Conservation (phyloP, 768 basidiomycete species). For the Boletales sp. region DNA sequence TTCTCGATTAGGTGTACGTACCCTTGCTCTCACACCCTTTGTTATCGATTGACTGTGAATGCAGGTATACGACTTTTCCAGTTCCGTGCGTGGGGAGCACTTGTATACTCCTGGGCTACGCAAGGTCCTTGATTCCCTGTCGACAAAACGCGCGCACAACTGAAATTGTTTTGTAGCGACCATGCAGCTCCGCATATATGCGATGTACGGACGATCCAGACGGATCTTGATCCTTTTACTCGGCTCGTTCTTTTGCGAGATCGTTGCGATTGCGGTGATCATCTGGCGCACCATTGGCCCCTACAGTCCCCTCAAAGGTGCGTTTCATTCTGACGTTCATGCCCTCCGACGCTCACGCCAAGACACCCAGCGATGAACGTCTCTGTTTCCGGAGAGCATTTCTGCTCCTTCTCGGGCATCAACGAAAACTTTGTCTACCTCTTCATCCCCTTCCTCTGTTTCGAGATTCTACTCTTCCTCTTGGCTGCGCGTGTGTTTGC, state of each 20-base stretch:
- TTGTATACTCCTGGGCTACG: slow-evolving; percentile 29
- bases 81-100: slow-evolving; percentile 32
- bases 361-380: slow-evolving; percentile 7
- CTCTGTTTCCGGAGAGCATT: slow-evolving; percentile 1
- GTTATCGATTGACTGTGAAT: neutral
- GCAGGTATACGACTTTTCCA: slow-evolving; percentile 26
- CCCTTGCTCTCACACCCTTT: neutral
- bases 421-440: slow-evolving; percentile 20
- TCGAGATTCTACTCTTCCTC: slow-evolving; percentile 25
- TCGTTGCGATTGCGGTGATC: slow-evolving; percentile 19
- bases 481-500: slow-evolving; percentile 18
- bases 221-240: slow-evolving; percentile 18
- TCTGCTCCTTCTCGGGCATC: slow-evolving; percentile 25
- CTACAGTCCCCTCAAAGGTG: slow-evolving; percentile 18
- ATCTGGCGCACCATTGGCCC: slow-evolving; percentile 28
- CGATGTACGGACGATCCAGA: slow-evolving; percentile 28
- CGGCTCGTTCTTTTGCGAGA: slow-evolving; percentile 19
- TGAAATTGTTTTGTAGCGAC: slow-evolving; percentile 20
- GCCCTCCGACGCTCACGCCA: neutral
- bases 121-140: slow-evolving; percentile 20
- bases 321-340: neutral
- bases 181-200: slow-evolving; percentile 33
- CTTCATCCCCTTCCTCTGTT: slow-evolving; percentile 29
- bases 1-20: slow-evolving; percentile 20
- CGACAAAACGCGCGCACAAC: neutral